phyloP scores from a whole-genome alignment of 2,329 filamentous ascomycete genomes.

The Botrytis porri region DNA sequence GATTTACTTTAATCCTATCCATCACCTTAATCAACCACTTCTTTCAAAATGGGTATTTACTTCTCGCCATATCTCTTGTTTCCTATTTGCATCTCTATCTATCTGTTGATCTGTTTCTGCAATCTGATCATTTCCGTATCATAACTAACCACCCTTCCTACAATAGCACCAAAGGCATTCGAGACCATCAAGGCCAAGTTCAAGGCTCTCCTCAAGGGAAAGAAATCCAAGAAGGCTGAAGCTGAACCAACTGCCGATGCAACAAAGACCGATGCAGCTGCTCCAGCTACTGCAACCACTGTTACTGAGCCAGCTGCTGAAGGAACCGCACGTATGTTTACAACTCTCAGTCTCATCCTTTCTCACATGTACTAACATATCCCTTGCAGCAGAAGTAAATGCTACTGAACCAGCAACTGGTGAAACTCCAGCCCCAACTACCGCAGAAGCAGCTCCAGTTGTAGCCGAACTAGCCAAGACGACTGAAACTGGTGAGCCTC shows the following conservation, averaged over 20 bases:
- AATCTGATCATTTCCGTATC: background rate
- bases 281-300: conserved; percentile 21
- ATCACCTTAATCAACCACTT: conserved; percentile 4
- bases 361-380: conserved; percentile 19
- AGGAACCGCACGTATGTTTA: conserved; percentile 16
- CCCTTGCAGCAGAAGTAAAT: conserved; percentile 24
- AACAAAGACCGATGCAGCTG: conserved; percentile 24
- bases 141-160: background rate
- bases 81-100: background rate
- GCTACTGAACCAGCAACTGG: conserved; percentile 23
- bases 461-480: background rate
- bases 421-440: conserved; percentile 24
- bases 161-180: conserved; percentile 36
- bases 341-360: background rate
- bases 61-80: background rate
- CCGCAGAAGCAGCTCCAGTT: conserved; percentile 22
- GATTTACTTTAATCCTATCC: background rate
- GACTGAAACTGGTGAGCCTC: conserved; percentile 9
- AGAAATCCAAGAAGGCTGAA: conserved; percentile 33
- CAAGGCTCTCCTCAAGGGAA: conserved; percentile 36
- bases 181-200: conserved; percentile 35
- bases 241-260: background rate
- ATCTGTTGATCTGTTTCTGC: background rate
- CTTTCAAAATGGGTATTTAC: conserved; percentile 17
- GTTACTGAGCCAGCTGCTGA: conserved; percentile 26